These are phyloP conservation scores for Cryptococcus sp. DNA, from an alignment of 1,284 basidiomycete species.

Conservation along the genomic window DNA sequence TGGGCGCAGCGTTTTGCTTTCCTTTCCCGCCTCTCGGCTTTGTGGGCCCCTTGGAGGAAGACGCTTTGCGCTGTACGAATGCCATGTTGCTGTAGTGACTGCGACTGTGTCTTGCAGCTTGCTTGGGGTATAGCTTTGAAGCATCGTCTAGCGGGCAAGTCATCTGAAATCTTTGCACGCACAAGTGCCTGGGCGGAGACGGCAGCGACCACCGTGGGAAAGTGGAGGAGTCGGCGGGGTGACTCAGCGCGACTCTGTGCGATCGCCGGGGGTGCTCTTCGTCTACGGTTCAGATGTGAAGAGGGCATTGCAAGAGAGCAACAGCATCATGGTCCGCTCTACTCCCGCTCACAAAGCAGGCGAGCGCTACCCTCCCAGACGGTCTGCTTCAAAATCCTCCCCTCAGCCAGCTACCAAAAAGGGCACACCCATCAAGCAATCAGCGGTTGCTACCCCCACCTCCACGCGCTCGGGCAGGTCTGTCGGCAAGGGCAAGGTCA, in stretches of 20 bases:
- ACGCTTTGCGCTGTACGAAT: conserved; percentile 30
- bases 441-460: conserved; percentile 3
- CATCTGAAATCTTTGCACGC: not conserved
- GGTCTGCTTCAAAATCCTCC: conserved; percentile 10
- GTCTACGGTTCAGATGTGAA: too few relatives aligned
- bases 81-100: conserved; percentile 20
- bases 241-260: not conserved
- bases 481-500: conserved; percentile 6
- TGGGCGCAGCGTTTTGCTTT: conserved; percentile 14
- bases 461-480: conserved; percentile 10
- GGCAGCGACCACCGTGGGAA: not conserved
- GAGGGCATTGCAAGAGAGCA: not conserved
- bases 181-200: not conserved
- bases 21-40: conserved; percentile 15
- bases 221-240: not conserved
- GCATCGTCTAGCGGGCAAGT: not conserved
- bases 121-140: not conserved
- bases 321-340: not conserved
- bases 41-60: conserved; percentile 23
- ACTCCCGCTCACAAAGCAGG: not conserved
- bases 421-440: conserved; percentile 7
- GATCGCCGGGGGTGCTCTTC: too few relatives aligned
- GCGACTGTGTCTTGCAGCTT: not conserved
- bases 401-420: conserved; percentile 1
- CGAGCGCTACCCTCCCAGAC: conserved; percentile 7